Conservation (phyloP, 2,329 filamentous ascomycete genomes). For the Exophiala sp. region DNA sequence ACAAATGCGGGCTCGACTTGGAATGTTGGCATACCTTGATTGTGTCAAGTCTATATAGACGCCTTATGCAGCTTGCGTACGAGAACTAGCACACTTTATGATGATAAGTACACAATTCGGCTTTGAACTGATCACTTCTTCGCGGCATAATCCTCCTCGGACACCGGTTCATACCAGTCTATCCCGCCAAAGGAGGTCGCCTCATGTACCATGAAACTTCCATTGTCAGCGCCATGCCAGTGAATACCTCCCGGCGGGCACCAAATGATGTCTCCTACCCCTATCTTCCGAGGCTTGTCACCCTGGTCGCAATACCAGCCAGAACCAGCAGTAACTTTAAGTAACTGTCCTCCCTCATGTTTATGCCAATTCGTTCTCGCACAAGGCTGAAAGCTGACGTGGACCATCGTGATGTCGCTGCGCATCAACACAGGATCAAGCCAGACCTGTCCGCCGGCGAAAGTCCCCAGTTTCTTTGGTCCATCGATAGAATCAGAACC, state of each 20-base stretch:
- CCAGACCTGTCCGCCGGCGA: conserved; percentile 33
- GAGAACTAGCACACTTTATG: too few species aligned
- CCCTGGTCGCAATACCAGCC: conserved; percentile 45
- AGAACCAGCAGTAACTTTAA: conserved; percentile 38
- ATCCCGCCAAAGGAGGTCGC: conserved; percentile 37
- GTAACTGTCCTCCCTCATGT: conserved; percentile 43
- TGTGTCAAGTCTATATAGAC: too few species aligned
- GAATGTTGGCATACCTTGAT: too few species aligned
- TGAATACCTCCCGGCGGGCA: conserved; percentile 40
- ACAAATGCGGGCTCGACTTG: too few species aligned
- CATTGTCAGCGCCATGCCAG: conserved; percentile 45
- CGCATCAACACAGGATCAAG: conserved; percentile 29
- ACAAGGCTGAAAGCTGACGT: conserved; percentile 43
- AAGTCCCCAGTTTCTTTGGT: conserved; percentile 13
- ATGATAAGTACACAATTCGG: too few species aligned
- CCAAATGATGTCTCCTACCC: conserved; percentile 42
- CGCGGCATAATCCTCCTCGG: conserved; percentile 35
- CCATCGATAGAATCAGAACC: too few species aligned
- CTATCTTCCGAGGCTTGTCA: conserved; percentile 34
- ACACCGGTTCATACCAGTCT: conserved; percentile 37
- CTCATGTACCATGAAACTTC: conserved; percentile 40
- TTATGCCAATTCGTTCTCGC: conserved; percentile 45
- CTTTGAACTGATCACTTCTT: neutral
- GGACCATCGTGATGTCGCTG: conserved; percentile 33
- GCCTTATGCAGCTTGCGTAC: too few species aligned